Base-by-base conservation (phyloP, 768 basidiomycete species). In the Leccinum uliginosum region DNA sequence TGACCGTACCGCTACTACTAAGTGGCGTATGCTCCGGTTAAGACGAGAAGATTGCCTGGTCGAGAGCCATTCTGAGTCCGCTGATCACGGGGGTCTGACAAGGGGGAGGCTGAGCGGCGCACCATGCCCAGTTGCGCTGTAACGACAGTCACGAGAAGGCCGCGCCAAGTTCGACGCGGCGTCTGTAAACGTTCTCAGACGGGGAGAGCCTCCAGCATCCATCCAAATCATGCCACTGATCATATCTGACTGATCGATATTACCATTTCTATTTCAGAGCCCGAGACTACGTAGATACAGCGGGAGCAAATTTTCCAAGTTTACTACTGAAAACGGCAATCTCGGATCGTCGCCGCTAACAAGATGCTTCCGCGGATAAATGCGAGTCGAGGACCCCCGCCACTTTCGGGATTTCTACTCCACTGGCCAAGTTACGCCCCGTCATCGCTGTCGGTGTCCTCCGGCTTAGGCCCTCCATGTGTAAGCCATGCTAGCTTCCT, bases 401-500 rank as follows among this genome's bases (percentile, higher is more conserved):
- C 65, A 71, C 66, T 40, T 38, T 32, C 32, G 21, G 49, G 34
- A 35, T 52, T 38, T 45, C 26, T 48, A 53, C 51, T 5, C n/a
- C n/a, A 40, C n/a, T 10, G 40, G n/a, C 15, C n/a, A n/a, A n/a
- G n/a, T 43, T 56, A 54, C 59, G 65, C 63, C 53, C 72, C 65
- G 35, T 46, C 69, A 55, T 87, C 86, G 62, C 83, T 85, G 60
- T 92, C 89, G 10, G 86, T 92, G 61, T 92, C 89, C 69, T 91
- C 89, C 57, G 89, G 89, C 64, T 85, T 87, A 46, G 83, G 80
- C 4, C 93, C 93, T 53, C 93, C 93, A 66, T 82, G 82, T 27
- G 79, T 84, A 58, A 96, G 76, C 93, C 93, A 96, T 55, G 82
- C 76, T 57, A 94, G 69, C 76, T 93, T 92, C 65, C 92, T 80